A percentile compares a stretch with the other conserved stretches of the same genome.
phyloP scores from a whole-genome alignment of 2,329 filamentous ascomycete species.

The Dactylellina leptospora region DNA sequence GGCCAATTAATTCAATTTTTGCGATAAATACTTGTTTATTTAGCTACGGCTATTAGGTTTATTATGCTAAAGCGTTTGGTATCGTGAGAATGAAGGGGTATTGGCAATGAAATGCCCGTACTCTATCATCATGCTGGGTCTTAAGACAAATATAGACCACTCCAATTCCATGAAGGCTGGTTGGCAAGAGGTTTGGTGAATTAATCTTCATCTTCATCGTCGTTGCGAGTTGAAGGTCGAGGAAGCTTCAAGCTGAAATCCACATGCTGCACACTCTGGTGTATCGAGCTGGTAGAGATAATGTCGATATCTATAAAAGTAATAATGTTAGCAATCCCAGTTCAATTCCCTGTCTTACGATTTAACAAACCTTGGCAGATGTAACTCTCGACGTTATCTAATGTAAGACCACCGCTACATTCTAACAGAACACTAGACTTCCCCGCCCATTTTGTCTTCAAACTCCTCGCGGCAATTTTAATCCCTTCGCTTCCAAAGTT shows the following conservation, averaged over 20 bases:
- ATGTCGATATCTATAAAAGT: slow-evolving; percentile 81
- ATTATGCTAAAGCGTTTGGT: no score
- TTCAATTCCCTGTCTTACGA: no score
- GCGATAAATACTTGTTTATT: no score
- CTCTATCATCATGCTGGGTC: no score
- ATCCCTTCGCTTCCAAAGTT: slow-evolving; percentile 88
- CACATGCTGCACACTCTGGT: slow-evolving; percentile 80
- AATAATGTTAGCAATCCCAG: slow-evolving; percentile 7
- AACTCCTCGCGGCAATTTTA: slow-evolving; percentile 73
- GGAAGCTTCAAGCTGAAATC: slow-evolving; percentile 95
- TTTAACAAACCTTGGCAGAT: slow-evolving; percentile 72
- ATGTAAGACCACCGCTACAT: slow-evolving; percentile 87
- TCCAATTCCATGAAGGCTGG: no score
- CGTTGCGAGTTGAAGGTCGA: slow-evolving; percentile 55
- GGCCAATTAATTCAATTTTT: no score
- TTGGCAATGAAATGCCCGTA: no score
- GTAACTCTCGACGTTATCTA: slow-evolving; percentile 83
- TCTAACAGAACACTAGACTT: slow-evolving; percentile 79
- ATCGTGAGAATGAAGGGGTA: no score
- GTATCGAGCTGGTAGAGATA: slow-evolving; percentile 93
- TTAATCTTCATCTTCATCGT: background rate
- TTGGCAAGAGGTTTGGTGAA: no score
- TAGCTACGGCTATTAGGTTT: no score
- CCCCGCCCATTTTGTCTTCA: slow-evolving; percentile 83
- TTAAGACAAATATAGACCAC: no score